phyloP scores from a whole-genome alignment of 2,329 filamentous ascomycete genomes.

The Samsoniella hepiali region DNA sequence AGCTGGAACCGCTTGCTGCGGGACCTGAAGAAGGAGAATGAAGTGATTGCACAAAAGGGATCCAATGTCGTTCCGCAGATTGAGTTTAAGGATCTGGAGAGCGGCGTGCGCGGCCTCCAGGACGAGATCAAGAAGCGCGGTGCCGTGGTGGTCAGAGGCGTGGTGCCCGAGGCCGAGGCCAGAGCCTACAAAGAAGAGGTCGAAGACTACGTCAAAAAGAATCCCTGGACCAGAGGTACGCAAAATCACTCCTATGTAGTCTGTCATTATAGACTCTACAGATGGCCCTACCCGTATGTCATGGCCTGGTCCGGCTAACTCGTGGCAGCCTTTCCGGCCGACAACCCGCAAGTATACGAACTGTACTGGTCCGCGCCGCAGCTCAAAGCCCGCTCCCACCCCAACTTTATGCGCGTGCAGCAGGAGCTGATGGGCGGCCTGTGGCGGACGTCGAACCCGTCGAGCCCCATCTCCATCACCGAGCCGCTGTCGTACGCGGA shows the following conservation, averaged over 20 bases:
- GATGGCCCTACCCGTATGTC: not conserved
- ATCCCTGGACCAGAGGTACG: conserved; percentile 55
- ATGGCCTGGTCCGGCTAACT: not conserved
- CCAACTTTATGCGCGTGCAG: conserved; percentile 60
- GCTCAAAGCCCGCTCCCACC: conserved; percentile 63
- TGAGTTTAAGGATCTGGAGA: conserved; percentile 44
- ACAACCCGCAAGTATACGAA: conserved; percentile 69
- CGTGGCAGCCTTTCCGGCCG: conserved; percentile 57
- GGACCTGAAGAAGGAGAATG: conserved; percentile 45
- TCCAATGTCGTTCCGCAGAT: conserved; percentile 52
- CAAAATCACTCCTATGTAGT: not conserved
- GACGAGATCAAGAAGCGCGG: conserved; percentile 59
- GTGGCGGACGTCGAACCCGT: conserved; percentile 54
- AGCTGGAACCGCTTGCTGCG: conserved; percentile 50
- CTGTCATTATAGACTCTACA: not conserved
- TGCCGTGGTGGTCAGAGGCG: conserved; percentile 61
- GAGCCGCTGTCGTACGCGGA: conserved; percentile 68
- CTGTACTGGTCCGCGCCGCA: conserved; percentile 73
- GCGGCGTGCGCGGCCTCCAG: conserved; percentile 33
- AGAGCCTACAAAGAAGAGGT: conserved; percentile 62
- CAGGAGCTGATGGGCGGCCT: conserved; percentile 57
- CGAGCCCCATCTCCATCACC: conserved; percentile 45
- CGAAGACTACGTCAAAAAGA: conserved; percentile 62
- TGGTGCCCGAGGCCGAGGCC: conserved; percentile 61
- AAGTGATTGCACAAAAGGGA: conserved; percentile 42